These are phyloP conservation scores for Catharanthus roseus DNA, from an alignment of 257 asterid species.

Conservation along the genomic window DNA sequence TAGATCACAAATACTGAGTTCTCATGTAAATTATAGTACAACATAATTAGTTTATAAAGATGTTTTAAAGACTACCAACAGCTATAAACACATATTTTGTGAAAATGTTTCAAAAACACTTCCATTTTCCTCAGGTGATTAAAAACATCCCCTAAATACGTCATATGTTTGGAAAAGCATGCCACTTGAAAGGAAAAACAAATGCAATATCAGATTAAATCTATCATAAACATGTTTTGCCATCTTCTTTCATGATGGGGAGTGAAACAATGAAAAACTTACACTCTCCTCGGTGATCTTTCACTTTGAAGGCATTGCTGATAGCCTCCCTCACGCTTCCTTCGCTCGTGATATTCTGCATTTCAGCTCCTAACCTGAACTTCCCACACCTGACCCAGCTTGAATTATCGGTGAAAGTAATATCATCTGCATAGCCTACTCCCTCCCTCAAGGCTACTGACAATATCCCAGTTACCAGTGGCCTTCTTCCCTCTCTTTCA, in stretches of 20 bases:
- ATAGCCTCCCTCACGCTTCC: conserved; percentile 59
- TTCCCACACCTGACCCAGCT: conserved; percentile 86
- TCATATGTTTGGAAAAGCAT: background rate
- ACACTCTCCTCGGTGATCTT: conserved; percentile 92
- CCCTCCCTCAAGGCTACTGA: conserved; percentile 51
- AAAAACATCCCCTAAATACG: background rate
- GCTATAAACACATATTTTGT: background rate
- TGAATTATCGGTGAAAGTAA: conserved; percentile 78
- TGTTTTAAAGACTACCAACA: background rate
- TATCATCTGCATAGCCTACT: conserved; percentile 54
- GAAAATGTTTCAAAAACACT: background rate
- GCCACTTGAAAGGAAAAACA: background rate
- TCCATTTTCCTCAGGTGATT: background rate
- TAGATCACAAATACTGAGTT: background rate
- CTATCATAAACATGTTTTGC: background rate
- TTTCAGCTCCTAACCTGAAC: conserved; percentile 62
- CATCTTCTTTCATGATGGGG: background rate
- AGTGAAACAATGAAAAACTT: conserved; percentile 25
- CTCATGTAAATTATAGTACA: background rate
- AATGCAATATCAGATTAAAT: background rate
- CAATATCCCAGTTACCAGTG: conserved; percentile 61
- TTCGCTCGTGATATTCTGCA: conserved; percentile 24
- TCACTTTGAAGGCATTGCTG: conserved; percentile 68
- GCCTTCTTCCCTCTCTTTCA: conserved; percentile 82
- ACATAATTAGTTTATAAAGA: background rate